Conservation (phyloP, 2,329 filamentous ascomycete genomes). For the Aspergillus glaucus region DNA sequence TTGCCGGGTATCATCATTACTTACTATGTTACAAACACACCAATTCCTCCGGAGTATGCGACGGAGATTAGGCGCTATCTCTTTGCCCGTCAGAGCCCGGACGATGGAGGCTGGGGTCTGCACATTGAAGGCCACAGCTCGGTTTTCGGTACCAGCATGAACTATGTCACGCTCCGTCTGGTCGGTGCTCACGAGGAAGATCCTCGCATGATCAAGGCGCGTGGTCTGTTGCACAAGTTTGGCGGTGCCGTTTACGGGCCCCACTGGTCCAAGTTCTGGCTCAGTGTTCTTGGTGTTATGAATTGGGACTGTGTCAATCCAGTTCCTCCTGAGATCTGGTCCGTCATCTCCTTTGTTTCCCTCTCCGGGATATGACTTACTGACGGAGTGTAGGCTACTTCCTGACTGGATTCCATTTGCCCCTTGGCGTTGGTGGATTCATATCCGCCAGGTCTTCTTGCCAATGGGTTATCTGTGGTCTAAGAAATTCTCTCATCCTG, state of each 20-base stretch:
- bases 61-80: slow-evolving; percentile 92
- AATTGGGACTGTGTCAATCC: slow-evolving; percentile 94
- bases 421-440: slow-evolving; percentile 96
- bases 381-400: slow-evolving; percentile 49
- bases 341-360: slow-evolving; percentile 15
- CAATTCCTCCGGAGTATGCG: slow-evolving; percentile 70
- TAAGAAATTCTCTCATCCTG: slow-evolving; percentile 68
- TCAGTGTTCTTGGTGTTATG: slow-evolving; percentile 74
- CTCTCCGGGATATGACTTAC: neutral
- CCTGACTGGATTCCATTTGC: slow-evolving; percentile 86
- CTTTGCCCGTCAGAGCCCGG: slow-evolving; percentile 72
- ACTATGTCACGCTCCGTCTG: slow-evolving; percentile 75
- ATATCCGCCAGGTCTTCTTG: slow-evolving; percentile 93
- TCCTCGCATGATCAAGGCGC: slow-evolving; percentile 75
- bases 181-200: slow-evolving; percentile 80
- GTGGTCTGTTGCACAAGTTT: slow-evolving; percentile 72
- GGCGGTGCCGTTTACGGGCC: slow-evolving; percentile 79
- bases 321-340: slow-evolving; percentile 86
- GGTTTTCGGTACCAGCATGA: slow-evolving; percentile 83
- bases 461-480: slow-evolving; percentile 90
- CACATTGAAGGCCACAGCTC: slow-evolving; percentile 92
- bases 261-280: slow-evolving; percentile 97
- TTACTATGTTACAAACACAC: slow-evolving; percentile 84
- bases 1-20: slow-evolving; percentile 77
- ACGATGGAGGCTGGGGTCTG: slow-evolving; percentile 94